These are phyloP conservation scores for Deakozyma indianensis DNA, from an alignment of 805 yeast genomes.

Conservation along the genomic window DNA sequence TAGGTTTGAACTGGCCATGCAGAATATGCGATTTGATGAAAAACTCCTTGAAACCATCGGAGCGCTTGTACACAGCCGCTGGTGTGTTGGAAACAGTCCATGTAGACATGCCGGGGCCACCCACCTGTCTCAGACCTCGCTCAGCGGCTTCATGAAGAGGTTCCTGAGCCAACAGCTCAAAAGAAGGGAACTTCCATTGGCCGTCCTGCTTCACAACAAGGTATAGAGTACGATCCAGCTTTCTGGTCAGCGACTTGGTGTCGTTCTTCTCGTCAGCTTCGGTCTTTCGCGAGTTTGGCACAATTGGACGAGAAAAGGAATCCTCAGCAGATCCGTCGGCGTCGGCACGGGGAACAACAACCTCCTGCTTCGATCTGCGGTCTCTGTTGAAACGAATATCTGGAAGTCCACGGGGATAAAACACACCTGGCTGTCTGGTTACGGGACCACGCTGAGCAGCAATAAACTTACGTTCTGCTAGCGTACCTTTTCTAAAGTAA, in stretches of 20 bases:
- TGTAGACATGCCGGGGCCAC: conserved; percentile 65
- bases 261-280: conserved; percentile 60
- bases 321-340: conserved; percentile 28
- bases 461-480: conserved; percentile 68
- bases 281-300: conserved; percentile 57
- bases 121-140: conserved; percentile 51
- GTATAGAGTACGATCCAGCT: conserved; percentile 66
- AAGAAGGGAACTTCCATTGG: conserved; percentile 74
- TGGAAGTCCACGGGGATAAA: conserved; percentile 73
- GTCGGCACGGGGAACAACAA: conserved; percentile 56
- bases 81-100: conserved; percentile 91
- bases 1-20: conserved; percentile 57
- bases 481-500: conserved; percentile 79
- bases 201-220: conserved; percentile 37
- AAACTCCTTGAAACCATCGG: conserved; percentile 37
- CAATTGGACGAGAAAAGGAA: conserved; percentile 53
- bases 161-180: conserved; percentile 29
- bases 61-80: conserved; percentile 46
- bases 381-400: conserved; percentile 83
- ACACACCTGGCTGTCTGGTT: conserved; percentile 56
- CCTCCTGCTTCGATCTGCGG: conserved; percentile 64
- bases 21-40: conserved; percentile 77
- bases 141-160: conserved; percentile 66
- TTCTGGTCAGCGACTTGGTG: conserved; percentile 58
- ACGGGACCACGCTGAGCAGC: conserved; percentile 67